Base-by-base conservation (phyloP, 2,329 filamentous ascomycete genomes). In the Penicillium sp. region DNA sequence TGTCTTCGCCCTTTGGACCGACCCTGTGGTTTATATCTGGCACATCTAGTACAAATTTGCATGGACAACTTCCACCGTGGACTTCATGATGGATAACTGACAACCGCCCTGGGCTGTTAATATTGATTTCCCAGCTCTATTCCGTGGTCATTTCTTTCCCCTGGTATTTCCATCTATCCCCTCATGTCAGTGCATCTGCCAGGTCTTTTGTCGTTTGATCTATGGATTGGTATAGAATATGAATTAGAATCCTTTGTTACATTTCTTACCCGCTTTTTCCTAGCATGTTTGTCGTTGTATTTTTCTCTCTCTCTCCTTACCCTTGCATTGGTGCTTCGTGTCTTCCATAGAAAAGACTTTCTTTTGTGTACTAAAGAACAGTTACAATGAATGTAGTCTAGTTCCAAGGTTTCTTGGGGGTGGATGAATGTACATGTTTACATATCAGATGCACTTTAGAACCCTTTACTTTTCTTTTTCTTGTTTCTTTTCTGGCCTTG, bases 281-380 rank as follows among this genome's bases (percentile, higher is more conserved):
- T 46, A 55, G 45, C 52, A 42, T 38, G 52, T n/a, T 47, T 18
- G 28, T 35, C 30, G 16, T 35, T 43, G 14, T 48, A 55, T 55
- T 42, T 55, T 28, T 43, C 47, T 21, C 8, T 16, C 12, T 46
- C 33, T 51, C 14, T 14, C 23, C 48, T 28, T 11, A 14, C 8
- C 30, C 38, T 46, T 21, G 7, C 33, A 33, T 24, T 26, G n/a
- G n/a, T 20, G 20, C 18, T 33, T 21, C 5, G 1, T 40, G 33
- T 51, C 42, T 56, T 46, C 28, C 26, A 20, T 14, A 50, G 43
- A 52, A 52, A 45, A 51, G 42, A 56, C 42, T 51, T 45, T 38
- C 7, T 51, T 56, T 50, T 23, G 5, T 51, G 54, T 40, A 51
- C 47, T 20, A 45, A 45, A 38, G 21, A 35, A 46, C 12, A 49